phyloP scores from a whole-genome alignment of 176 grass and related monocot genomes.

The Coix lacrymajobi region DNA sequence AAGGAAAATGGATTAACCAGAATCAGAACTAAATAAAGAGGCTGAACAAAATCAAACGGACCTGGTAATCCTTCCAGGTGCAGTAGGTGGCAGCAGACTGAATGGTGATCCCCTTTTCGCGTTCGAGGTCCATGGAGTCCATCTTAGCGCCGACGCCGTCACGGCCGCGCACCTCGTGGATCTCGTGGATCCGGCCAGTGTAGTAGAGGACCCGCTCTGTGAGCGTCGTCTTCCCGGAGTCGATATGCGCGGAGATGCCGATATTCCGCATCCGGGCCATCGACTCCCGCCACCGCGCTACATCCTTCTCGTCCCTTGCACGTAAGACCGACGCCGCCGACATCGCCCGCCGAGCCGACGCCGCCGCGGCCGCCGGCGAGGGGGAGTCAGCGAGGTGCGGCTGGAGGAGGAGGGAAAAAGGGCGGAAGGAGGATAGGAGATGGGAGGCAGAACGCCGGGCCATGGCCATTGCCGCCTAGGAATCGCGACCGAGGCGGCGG shows the following conservation, averaged over 20 bases:
- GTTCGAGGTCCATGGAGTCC: conserved; percentile 99
- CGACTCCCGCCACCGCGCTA: conserved; percentile 65
- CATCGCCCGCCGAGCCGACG: conserved; percentile 32
- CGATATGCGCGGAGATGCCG: conserved; percentile 95
- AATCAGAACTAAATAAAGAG: neutral
- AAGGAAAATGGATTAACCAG: neutral
- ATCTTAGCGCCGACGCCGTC: conserved; percentile 95
- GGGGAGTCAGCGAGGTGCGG: conserved; percentile 21
- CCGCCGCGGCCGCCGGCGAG: conserved; percentile 11
- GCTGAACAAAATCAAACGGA: neutral
- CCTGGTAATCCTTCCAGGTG: conserved; percentile 93
- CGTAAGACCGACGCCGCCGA: conserved; percentile 45
- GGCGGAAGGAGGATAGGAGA: conserved; percentile 45
- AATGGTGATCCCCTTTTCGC: conserved; percentile 95
- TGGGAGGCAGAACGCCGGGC: conserved; percentile 25
- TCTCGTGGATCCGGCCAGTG: conserved; percentile 92
- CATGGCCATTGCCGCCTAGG: conserved; percentile 40
- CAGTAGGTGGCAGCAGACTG: conserved; percentile 98
- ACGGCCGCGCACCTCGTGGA: conserved; percentile 89
- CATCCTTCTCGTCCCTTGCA: conserved; percentile 77
- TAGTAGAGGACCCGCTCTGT: conserved; percentile 93
- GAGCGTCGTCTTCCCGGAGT: conserved; percentile 97
- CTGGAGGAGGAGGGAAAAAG: conserved; percentile 46
- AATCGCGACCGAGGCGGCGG: conserved; percentile 7
- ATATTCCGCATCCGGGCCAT: conserved; percentile 94